phyloP scores from a whole-genome alignment of 2,329 filamentous ascomycete genomes.

The Penicillium sp. region DNA sequence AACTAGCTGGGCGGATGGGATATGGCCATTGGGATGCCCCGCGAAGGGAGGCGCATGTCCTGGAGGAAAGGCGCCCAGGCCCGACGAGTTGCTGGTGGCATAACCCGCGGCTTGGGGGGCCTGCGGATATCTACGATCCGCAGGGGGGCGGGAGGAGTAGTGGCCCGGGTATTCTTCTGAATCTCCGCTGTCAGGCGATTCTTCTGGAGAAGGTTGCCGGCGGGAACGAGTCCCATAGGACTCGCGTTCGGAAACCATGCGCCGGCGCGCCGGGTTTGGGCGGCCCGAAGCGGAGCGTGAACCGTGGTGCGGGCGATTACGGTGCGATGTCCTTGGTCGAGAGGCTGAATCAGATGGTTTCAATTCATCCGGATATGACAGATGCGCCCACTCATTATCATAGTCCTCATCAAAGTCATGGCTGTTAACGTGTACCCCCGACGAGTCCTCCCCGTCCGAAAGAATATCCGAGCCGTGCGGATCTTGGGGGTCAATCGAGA shows the following conservation, averaged over 20 bases:
- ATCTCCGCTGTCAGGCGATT: constrained; percentile 64
- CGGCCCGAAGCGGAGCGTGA: constrained; percentile 39
- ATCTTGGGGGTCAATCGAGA: constrained; percentile 44
- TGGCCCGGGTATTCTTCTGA: constrained; percentile 61
- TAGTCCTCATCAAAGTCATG: constrained; percentile 42
- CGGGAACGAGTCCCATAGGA: constrained; percentile 40
- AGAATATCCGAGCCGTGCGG: constrained; percentile 42
- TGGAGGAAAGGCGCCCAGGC: constrained; percentile 36
- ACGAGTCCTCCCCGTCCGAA: constrained; percentile 49
- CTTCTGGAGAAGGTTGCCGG: constrained; percentile 52
- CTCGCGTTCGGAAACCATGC: constrained; percentile 40
- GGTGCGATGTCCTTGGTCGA: constrained; percentile 43
- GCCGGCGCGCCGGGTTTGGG: constrained; percentile 41
- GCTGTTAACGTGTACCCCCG: constrained; percentile 46
- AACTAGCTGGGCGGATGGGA: constrained; percentile 38
- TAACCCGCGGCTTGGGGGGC: constrained; percentile 37
- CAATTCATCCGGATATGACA: constrained; percentile 49
- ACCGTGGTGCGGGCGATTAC: constrained; percentile 42
- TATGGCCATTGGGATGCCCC: constrained; percentile 26
- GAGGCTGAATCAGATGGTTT: constrained; percentile 52
- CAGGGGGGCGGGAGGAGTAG: constrained; percentile 47
- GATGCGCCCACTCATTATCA: constrained; percentile 40
- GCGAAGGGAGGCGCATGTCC: constrained; percentile 32
- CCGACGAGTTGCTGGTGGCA: constrained; percentile 43
- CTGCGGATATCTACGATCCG: constrained; percentile 38